A percentile compares a stretch with the other conserved stretches of the same genome.
Evolutionary conservation across 257 asterid genomes (phyloP).

Genomic region (Gentiana macrophylla): DNA sequence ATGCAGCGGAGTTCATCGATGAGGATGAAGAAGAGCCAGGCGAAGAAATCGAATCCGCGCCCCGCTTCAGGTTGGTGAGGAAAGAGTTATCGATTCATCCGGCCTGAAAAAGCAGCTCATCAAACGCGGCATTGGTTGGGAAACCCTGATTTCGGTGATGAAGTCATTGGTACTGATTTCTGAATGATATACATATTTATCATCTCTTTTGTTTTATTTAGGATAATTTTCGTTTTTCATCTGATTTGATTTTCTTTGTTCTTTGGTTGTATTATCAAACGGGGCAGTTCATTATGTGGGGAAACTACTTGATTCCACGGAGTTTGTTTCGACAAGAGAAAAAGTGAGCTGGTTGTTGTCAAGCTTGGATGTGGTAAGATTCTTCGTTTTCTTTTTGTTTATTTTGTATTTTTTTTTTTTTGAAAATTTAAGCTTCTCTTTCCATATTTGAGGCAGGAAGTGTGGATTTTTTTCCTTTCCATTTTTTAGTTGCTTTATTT

Average conservation of each 20-base stretch:
- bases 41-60: conserved; percentile 65
- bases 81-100: conserved; percentile 41
- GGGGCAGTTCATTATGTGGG: conserved; percentile 57
- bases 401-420: neutral
- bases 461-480: no score
- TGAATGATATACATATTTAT: no score
- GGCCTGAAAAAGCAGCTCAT: conserved; percentile 58
- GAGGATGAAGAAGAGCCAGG: conserved; percentile 54
- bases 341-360: conserved; percentile 29
- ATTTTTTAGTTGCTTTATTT: no score
- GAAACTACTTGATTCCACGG: conserved; percentile 38
- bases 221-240: neutral
- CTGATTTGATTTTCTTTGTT: conserved; percentile 1
- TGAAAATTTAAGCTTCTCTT: neutral
- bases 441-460: no score
- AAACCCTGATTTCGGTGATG: conserved; percentile 55
- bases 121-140: conserved; percentile 43
- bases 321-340: conserved; percentile 38
- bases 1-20: conserved; percentile 39
- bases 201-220: neutral
- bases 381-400: neutral
- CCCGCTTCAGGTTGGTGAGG: conserved; percentile 57
- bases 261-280: no score
- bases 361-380: conserved; percentile 53
- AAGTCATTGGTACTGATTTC: conserved; percentile 22